Evolutionary conservation across 345 rosid genomes (phyloP), one percentile per base, ranked within the genome.

Genomic region (Rhizophora apiculata): DNA sequence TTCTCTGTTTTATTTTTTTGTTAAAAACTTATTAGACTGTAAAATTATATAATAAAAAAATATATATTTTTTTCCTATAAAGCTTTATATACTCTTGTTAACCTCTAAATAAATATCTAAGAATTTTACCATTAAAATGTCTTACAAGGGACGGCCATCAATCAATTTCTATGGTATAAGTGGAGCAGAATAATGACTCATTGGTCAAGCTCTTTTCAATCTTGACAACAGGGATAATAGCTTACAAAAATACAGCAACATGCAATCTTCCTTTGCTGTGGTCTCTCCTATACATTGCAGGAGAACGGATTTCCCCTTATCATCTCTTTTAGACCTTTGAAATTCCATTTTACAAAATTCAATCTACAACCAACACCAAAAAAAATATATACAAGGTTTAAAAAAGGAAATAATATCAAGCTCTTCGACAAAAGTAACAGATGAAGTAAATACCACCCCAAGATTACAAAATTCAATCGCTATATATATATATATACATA

Each of bases 251-350:
- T 76, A 57, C 74, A 68, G 55, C 78, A 75, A 24, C 82, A 75
- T 0, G 83, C 78, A 59, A 84, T 84, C 82, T 76, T 83, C 82
- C 80, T 78, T 83, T 6, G 79, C 65, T 78, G 81, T 81, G 0
- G 88, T 86, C 19, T 80, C 79, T 32, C 78, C 59, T 60, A 82
- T 86, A 48, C 85, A 84, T 67, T 77, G 86, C 63, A 84, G 86
- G 65, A 77, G 76, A 53, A 85, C 78, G 5, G 88, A 85, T 68
- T 80, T 85, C 43, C 89, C 85, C 16, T 84, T 82, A 68, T 83
- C 89, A 66, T 82, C 89, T 67, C 85, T 81, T 27, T 79, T 84
- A 77, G 92, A 84, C 75, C 89, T 88, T 85, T 87, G 57, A 8
- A 73, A 62, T 55, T 26, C n/a, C 18, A 13, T 24, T 5, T 9